Conservation (phyloP, 2,329 filamentous ascomycete genomes). For the Fusarium denticulatum region DNA sequence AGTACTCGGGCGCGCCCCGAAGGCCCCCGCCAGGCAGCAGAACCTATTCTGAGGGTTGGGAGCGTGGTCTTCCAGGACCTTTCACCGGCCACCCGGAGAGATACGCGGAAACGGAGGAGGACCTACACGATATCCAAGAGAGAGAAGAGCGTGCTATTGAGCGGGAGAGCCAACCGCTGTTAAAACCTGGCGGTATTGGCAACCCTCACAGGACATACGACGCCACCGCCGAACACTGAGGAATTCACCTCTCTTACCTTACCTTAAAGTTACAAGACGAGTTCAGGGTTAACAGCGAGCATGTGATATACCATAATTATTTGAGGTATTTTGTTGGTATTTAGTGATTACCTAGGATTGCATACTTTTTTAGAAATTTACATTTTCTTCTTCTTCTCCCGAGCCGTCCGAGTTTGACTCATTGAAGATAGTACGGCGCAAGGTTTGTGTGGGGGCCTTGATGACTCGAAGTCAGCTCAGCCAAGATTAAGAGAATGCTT, state of each 20-base stretch:
- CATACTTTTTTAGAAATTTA: constrained; percentile 29
- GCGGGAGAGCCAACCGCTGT: constrained; percentile 60
- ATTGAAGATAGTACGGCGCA: neutral
- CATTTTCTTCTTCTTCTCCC: constrained; percentile 2
- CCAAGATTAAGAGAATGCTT: neutral
- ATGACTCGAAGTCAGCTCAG: constrained; percentile 28
- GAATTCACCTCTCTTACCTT: neutral
- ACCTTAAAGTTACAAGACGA: constrained; percentile 6
- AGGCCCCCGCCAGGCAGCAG: constrained; percentile 52
- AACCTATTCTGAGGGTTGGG: constrained; percentile 61
- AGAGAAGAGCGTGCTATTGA: constrained; percentile 62
- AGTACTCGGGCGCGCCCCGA: constrained; percentile 42
- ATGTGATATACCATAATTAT: constrained; percentile 37
- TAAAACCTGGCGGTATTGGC: constrained; percentile 61
- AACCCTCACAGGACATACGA: constrained; percentile 55
- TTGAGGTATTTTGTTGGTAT: constrained; percentile 17
- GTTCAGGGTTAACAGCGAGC: constrained; percentile 27
- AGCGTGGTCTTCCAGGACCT: constrained; percentile 60
- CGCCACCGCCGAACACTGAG: constrained; percentile 39
- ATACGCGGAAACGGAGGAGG: constrained; percentile 62
- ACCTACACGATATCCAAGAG: constrained; percentile 60
- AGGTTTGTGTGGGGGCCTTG: constrained; percentile 24
- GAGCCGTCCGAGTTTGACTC: constrained; percentile 18
- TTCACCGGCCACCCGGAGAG: constrained; percentile 63
- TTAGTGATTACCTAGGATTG: constrained; percentile 22